Conservation (phyloP, 192 early-diverging fungal species). For the Coemansia reversa region DNA sequence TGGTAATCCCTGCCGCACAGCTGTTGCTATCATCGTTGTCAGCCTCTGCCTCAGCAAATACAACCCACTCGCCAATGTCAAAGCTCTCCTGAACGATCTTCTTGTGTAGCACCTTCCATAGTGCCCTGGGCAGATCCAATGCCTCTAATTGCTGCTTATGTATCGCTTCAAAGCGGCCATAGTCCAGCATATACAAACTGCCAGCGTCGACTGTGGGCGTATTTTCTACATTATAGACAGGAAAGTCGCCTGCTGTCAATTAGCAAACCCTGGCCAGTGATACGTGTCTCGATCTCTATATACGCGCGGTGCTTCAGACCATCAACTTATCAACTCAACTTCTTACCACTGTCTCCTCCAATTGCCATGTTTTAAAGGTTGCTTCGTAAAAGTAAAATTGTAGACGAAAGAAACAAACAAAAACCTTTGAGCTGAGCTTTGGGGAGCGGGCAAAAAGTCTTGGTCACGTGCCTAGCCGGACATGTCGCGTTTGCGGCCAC, state of each 20-base stretch:
- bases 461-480: constrained; percentile 54
- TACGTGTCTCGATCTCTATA: background rate
- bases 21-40: background rate
- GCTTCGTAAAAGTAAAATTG: background rate
- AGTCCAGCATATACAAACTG: constrained; percentile 34
- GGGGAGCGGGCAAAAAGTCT: too few species aligned
- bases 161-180: constrained; percentile 42
- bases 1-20: constrained; percentile 5
- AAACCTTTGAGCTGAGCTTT: background rate
- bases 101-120: constrained; percentile 41
- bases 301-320: background rate
- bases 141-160: constrained; percentile 49
- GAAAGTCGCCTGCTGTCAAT: background rate
- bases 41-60: constrained; percentile 16
- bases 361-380: constrained; percentile 14
- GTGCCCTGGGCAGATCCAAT: constrained; percentile 31
- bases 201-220: constrained; percentile 25
- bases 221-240: background rate
- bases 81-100: constrained; percentile 32
- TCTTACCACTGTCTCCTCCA: constrained; percentile 10
- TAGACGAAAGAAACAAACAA: background rate
- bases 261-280: background rate
- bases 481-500: constrained; percentile 83
- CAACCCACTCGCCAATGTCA: constrained; percentile 44
- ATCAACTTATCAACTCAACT: background rate